phyloP scores from a whole-genome alignment of 306 rosid species.

The Adenanthera pavonina region DNA sequence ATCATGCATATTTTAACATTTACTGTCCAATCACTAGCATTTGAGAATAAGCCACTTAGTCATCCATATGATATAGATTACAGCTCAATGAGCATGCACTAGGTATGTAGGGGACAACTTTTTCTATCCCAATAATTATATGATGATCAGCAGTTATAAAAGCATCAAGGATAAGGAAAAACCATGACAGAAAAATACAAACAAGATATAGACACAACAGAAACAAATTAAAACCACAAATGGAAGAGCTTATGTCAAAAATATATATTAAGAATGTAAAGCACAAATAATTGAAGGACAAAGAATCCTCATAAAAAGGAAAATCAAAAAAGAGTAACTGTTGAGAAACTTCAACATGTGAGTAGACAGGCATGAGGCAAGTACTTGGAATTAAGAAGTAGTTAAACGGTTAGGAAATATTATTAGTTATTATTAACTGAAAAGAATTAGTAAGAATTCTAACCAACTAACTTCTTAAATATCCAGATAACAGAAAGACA shows the following conservation, averaged over 20 bases:
- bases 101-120: conserved; percentile 17
- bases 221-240: not conserved
- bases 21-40: not conserved
- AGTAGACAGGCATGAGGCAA: not conserved
- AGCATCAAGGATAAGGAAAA: not conserved
- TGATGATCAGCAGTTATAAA: not conserved
- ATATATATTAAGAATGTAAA: not conserved
- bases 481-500: not conserved
- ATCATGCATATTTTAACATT: conserved; percentile 21
- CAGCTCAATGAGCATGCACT: not conserved
- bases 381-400: not conserved
- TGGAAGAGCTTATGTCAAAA: not conserved
- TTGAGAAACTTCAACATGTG: not conserved
- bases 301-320: not conserved
- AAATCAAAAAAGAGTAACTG: not conserved
- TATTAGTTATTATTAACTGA: not conserved
- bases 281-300: not conserved
- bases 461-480: not conserved
- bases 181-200: not conserved
- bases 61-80: not conserved
- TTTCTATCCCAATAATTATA: not conserved
- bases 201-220: not conserved
- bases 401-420: not conserved
- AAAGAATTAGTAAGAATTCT: not conserved
- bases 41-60: not conserved